These are phyloP conservation scores for Ascoidea tarda DNA, from an alignment of 805 yeast species.

Conservation along the genomic window DNA sequence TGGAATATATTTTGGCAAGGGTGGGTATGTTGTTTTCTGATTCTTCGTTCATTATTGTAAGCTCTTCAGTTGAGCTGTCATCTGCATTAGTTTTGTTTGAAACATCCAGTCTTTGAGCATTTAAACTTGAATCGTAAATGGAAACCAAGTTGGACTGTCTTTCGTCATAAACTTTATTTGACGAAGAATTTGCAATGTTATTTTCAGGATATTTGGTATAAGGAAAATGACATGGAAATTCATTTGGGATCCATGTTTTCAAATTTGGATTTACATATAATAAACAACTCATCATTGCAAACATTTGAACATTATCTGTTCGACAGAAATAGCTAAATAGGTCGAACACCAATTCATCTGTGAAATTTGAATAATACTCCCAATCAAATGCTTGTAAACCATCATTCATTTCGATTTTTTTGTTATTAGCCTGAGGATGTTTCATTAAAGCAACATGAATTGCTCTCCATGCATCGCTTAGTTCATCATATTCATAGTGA, in stretches of 20 bases:
- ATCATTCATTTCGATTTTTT: too few relatives aligned
- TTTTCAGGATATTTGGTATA: conserved; percentile 6
- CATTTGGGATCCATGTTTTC: conserved; percentile 7
- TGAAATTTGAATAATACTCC: background rate
- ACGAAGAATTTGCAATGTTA: conserved; percentile 3
- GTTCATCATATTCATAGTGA: background rate
- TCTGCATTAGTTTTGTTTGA: background rate
- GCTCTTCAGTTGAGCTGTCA: background rate
- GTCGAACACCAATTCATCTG: conserved; percentile 29
- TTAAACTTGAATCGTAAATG: background rate
- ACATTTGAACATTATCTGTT: conserved; percentile 67
- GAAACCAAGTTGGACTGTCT: background rate
- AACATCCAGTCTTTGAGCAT: too few relatives aligned
- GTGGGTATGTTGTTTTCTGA: conserved; percentile 1
- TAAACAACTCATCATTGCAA: conserved; percentile 77
- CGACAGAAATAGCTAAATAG: conserved; percentile 51
- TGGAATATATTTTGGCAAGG: too few relatives aligned
- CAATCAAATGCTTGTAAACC: background rate
- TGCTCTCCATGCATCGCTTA: background rate
- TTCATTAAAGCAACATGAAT: background rate
- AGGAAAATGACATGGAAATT: conserved; percentile 2
- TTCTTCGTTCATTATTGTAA: background rate
- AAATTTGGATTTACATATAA: conserved; percentile 18
- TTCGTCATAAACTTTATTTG: conserved; percentile 12
- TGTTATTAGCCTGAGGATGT: background rate